A percentile compares a stretch with the other conserved stretches of the same genome.
phyloP scores from a whole-genome alignment of 225 moss, liverwort and hornwort genomes.

The Neckera pumila region DNA sequence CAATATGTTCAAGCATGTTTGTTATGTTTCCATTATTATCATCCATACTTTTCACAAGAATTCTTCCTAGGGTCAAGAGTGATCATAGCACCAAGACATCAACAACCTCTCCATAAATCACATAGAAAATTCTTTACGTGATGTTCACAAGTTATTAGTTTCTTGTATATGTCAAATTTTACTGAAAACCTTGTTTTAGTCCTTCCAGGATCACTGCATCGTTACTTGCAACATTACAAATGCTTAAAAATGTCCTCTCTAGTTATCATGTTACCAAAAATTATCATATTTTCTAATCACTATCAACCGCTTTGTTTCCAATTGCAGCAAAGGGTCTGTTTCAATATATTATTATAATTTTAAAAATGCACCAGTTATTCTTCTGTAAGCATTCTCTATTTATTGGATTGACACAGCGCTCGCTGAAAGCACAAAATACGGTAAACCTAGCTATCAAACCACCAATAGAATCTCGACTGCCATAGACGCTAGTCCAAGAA shows the following conservation, averaged over 20 bases:
- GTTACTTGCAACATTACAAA: not conserved
- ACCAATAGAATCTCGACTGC: not conserved
- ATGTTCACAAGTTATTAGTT: not conserved
- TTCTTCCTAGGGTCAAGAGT: not conserved
- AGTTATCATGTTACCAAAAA: not conserved
- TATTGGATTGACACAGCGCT: not conserved
- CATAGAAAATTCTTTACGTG: not conserved
- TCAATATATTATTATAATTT: not conserved
- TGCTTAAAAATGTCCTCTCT: not conserved
- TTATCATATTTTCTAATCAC: not conserved
- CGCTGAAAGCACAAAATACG: not conserved
- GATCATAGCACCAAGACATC: not conserved
- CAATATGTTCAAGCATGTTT: not conserved
- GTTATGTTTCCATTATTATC: not conserved
- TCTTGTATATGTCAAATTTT: not conserved
- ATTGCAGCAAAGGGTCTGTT: not conserved
- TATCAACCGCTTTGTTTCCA: not conserved
- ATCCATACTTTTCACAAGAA: not conserved
- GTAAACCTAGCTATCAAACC: not conserved
- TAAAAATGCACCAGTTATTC: not conserved
- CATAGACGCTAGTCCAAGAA: not conserved
- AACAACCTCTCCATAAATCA: not conserved
- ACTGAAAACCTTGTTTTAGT: not conserved
- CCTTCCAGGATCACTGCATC: not conserved
- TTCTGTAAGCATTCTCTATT: not conserved